Conservation (phyloP, 345 rosid species). For the Melaleuca alternifolia region DNA sequence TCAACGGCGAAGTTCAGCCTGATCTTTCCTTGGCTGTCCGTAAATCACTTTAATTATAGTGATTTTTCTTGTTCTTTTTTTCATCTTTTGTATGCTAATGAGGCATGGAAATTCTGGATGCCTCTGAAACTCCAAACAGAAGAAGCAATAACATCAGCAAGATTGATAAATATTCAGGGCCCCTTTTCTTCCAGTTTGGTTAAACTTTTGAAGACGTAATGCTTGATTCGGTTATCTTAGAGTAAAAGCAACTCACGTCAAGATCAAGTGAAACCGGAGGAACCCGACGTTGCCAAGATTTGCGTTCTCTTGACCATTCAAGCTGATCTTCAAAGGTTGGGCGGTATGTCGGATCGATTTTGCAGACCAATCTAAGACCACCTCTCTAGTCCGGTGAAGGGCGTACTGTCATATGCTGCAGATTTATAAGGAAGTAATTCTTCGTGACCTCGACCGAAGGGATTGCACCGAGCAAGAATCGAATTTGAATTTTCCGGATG, state of each 20-base stretch:
- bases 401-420: background rate
- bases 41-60: background rate
- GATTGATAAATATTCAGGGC: background rate
- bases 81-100: background rate
- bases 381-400: background rate
- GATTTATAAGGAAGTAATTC: background rate
- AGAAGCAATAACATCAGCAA: background rate
- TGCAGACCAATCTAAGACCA: background rate
- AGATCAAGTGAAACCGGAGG: background rate
- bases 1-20: background rate
- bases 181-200: background rate
- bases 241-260: too few relatives aligned
- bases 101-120: background rate
- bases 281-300: background rate
- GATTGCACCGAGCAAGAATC: background rate
- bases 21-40: background rate
- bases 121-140: background rate
- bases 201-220: background rate
- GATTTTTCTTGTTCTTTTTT: background rate
- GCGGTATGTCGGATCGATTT: background rate
- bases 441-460: background rate
- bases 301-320: background rate
- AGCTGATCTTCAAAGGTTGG: background rate
- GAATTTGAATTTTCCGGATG: background rate
- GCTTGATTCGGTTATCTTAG: background rate